Evolutionary conservation across 164 flowering plant species (phyloP).

Genomic region (Cinnamomum micranthum): DNA sequence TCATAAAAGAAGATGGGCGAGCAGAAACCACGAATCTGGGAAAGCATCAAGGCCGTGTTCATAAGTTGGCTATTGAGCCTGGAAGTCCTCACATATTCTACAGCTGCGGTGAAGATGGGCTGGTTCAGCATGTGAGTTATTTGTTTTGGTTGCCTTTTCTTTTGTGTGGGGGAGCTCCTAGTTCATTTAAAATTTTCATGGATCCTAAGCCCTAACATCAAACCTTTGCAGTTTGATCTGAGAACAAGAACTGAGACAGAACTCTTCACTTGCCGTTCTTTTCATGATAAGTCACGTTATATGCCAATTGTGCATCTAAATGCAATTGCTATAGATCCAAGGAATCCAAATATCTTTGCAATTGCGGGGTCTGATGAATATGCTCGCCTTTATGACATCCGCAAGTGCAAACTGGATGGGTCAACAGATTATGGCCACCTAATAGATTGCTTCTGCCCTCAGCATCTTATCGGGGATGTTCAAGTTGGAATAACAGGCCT

Average conservation of each 20-base stretch:
- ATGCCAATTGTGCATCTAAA: conserved; percentile 39
- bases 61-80: conserved; percentile 92
- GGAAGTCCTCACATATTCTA: conserved; percentile 85
- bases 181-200: background rate
- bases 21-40: conserved; percentile 56
- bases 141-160: background rate
- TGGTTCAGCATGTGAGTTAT: conserved; percentile 82
- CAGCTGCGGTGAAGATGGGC: conserved; percentile 92
- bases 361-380: conserved; percentile 84
- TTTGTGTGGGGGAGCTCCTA: background rate
- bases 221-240: conserved; percentile 71
- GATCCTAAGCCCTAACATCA: background rate
- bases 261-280: conserved; percentile 70
- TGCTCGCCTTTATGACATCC: conserved; percentile 84
- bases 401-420: conserved; percentile 63
- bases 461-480: conserved; percentile 56
- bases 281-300: conserved; percentile 23
- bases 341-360: conserved; percentile 80
- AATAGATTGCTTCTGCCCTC: conserved; percentile 68
- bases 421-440: conserved; percentile 62
- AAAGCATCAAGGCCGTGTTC: conserved; percentile 72
- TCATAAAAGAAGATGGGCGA: conserved; percentile 52
- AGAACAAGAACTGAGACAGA: conserved; percentile 54
- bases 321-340: conserved; percentile 84
- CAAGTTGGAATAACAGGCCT: conserved; percentile 78